phyloP scores from a whole-genome alignment of 1,284 basidiomycete genomes.

The Cryptococcus sp. region DNA sequence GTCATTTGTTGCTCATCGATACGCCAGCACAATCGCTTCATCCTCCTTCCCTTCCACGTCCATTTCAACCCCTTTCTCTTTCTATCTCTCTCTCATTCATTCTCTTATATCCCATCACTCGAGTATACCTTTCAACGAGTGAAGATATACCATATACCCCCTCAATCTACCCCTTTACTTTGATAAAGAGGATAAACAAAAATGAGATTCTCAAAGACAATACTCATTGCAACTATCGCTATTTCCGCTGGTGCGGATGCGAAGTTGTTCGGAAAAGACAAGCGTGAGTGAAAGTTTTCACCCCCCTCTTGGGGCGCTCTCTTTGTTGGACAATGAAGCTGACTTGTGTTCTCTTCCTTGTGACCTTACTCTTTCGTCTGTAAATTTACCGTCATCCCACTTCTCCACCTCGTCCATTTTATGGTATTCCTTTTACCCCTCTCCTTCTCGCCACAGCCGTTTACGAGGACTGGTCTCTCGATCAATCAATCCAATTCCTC shows the following conservation, averaged over 20 bases:
- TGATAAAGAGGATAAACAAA: background rate
- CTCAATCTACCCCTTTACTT: background rate
- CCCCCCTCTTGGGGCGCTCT: background rate
- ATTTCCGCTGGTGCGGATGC: conserved; percentile 29
- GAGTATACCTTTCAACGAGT: too few species aligned
- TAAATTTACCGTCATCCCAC: background rate
- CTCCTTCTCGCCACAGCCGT: conserved; percentile 40
- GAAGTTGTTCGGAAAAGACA: conserved; percentile 41
- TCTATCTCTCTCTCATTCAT: background rate
- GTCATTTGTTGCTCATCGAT: too few species aligned
- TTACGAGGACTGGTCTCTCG: conserved; percentile 61
- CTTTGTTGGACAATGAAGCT: background rate
- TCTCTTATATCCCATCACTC: too few species aligned
- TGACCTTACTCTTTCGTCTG: background rate
- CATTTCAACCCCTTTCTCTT: background rate
- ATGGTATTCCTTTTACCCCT: background rate
- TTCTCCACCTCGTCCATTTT: conserved; percentile 1
- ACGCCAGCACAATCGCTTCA: too few species aligned
- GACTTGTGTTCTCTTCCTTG: background rate
- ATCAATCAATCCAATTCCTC: conserved; percentile 66
- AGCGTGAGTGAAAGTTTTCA: conserved; percentile 26
- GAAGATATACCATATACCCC: background rate
- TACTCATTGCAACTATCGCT: conserved; percentile 28
- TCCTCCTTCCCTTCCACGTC: background rate
- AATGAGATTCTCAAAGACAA: conserved; percentile 27